phyloP scores from a whole-genome alignment of 2,329 filamentous ascomycete genomes.

The Penicillium sp. region DNA sequence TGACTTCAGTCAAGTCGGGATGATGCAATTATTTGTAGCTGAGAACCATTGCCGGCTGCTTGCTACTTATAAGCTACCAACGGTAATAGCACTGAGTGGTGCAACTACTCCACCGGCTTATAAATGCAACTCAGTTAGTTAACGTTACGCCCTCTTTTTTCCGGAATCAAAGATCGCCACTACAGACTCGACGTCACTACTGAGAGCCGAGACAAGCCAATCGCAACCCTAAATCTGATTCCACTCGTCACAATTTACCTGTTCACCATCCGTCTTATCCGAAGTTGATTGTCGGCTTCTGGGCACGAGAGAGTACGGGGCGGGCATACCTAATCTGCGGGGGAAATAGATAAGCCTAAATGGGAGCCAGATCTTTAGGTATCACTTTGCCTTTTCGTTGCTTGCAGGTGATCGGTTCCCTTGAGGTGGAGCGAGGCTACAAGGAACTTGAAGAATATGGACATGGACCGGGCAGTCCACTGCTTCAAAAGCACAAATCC shows the following conservation, averaged over 20 bases:
- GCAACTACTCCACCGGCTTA: neutral
- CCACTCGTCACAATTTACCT: neutral
- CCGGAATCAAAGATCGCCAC: neutral
- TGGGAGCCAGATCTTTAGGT: no score
- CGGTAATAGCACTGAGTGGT: no score
- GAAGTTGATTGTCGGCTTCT: neutral
- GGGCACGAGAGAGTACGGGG: no score
- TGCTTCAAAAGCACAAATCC: neutral
- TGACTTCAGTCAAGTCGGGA: neutral
- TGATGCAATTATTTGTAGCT: neutral
- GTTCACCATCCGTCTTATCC: neutral
- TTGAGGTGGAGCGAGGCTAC: neutral
- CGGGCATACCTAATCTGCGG: neutral
- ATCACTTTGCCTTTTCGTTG: neutral
- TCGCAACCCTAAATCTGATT: neutral
- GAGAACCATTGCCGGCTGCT: neutral
- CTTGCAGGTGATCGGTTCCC: neutral
- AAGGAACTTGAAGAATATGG: no score
- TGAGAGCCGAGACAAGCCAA: neutral
- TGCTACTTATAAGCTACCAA: neutral
- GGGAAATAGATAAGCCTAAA: neutral
- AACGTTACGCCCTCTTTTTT: neutral
- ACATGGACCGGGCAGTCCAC: no score
- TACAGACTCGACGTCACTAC: slow-evolving; percentile 9
- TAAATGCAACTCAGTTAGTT: neutral